Percentiles rank a stretch among this genome's conserved stretches.
phyloP scores from a whole-genome alignment of 139 green algal species.

The Zygnema cylindricum region DNA sequence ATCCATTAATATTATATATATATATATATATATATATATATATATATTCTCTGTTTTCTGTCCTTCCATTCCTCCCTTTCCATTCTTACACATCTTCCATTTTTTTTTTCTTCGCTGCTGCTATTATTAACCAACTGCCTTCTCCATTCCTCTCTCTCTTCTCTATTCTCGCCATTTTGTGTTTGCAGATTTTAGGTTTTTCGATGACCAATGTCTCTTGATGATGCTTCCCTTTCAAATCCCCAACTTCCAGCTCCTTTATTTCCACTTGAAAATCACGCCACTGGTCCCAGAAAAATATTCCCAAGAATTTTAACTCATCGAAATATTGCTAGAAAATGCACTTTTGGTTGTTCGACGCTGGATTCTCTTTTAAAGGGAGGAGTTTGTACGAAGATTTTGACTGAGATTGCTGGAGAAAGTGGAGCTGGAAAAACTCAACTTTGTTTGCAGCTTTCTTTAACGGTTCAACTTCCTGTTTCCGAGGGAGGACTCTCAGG shows the following conservation, averaged over 20 bases:
- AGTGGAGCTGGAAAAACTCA: conserved; percentile 72
- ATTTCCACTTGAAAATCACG: not conserved
- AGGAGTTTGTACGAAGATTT: conserved; percentile 5
- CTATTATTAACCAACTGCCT: too few relatives aligned
- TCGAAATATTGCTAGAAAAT: not conserved
- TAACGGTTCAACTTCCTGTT: conserved; percentile 31
- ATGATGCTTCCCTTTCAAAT: too few relatives aligned
- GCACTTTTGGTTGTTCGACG: conserved; percentile 34
- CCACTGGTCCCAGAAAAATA: not conserved
- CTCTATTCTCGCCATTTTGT: too few relatives aligned
- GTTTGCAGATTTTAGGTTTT: too few relatives aligned
- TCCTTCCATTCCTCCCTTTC: too few relatives aligned
- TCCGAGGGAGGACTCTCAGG: conserved; percentile 37
- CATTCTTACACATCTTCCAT: too few relatives aligned
- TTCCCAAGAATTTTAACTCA: not conserved
- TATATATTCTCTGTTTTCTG: too few relatives aligned
- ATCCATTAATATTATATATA: too few relatives aligned
- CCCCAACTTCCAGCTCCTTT: not conserved
- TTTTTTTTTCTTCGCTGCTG: too few relatives aligned
- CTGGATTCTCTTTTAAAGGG: conserved; percentile 38
- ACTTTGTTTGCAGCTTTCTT: conserved; percentile 72
- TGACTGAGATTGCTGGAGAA: conserved; percentile 66
- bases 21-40: too few relatives aligned
- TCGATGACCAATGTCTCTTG: too few relatives aligned
- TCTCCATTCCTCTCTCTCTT: too few relatives aligned